Conservation (phyloP, 1,139 yeast species). For the Oligophagozyma castellii region DNA sequence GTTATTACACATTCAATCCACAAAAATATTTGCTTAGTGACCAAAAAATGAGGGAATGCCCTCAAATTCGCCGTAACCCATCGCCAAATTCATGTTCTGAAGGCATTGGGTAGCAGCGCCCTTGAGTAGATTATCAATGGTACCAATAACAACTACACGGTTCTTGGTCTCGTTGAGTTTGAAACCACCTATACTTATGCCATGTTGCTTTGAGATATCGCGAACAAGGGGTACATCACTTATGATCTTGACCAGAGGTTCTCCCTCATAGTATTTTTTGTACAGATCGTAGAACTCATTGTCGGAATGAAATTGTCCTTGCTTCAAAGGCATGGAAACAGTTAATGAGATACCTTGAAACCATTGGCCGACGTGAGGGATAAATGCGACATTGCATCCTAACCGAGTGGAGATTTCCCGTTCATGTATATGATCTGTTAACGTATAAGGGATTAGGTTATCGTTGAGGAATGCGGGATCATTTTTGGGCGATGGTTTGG, state of each 20-base stretch:
- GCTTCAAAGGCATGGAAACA: slow-evolving; percentile 73
- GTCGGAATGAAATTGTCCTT: slow-evolving; percentile 48
- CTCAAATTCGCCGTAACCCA: slow-evolving; percentile 86
- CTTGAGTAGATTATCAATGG: slow-evolving; percentile 87
- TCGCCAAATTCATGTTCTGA: slow-evolving; percentile 83
- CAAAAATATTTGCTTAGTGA: too few relatives aligned
- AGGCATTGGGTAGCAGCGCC: slow-evolving; percentile 98
- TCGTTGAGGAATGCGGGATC: slow-evolving; percentile 60
- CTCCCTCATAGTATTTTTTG: slow-evolving; percentile 82
- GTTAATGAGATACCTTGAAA: slow-evolving; percentile 96
- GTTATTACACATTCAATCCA: too few relatives aligned
- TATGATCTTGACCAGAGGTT: slow-evolving; percentile 71
- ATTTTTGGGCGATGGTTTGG: slow-evolving; percentile 94
- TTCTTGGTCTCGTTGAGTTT: slow-evolving; percentile 81
- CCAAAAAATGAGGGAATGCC: too few relatives aligned
- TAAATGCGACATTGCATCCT: slow-evolving; percentile 70
- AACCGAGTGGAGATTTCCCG: slow-evolving; percentile 75
- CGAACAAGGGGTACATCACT: slow-evolving; percentile 55
- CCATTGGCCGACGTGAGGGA: slow-evolving; percentile 98
- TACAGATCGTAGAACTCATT: slow-evolving; percentile 76
- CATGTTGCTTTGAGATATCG: slow-evolving; percentile 88
- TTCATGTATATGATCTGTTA: slow-evolving; percentile 95
- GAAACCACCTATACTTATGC: slow-evolving; percentile 89
- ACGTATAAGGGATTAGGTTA: slow-evolving; percentile 86
- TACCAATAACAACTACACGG: slow-evolving; percentile 87